Conservation (phyloP, 2,329 filamentous ascomycete genomes). For the Samsoniella hepiali region DNA sequence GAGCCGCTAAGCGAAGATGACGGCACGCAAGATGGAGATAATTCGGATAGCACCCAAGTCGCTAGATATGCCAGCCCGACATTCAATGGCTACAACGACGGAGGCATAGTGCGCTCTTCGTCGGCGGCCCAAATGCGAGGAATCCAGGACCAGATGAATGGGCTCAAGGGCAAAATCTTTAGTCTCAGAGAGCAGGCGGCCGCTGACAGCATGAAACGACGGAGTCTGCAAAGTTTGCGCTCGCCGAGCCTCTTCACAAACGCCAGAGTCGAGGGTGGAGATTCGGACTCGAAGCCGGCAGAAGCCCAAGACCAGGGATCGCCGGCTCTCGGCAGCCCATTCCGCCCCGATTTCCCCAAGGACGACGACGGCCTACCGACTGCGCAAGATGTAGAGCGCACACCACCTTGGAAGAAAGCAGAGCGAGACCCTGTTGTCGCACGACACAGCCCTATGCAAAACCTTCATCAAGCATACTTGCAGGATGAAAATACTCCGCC, state of each 20-base stretch:
- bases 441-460: conserved; percentile 18
- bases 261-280: conserved; percentile 42
- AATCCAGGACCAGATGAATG: conserved; percentile 80
- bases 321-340: conserved; percentile 18
- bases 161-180: conserved; percentile 81
- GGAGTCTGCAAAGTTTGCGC: conserved; percentile 71
- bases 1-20: conserved; percentile 56
- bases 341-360: conserved; percentile 14
- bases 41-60: conserved; percentile 32
- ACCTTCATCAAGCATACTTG: conserved; percentile 19
- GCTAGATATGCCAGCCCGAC: conserved; percentile 45
- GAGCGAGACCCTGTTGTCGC: conserved; percentile 10
- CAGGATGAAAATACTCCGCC: conserved; percentile 17
- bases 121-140: conserved; percentile 71
- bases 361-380: conserved; percentile 15
- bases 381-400: background rate
- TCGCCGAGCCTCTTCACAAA: conserved; percentile 78
- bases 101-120: conserved; percentile 59
- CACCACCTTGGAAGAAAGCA: background rate
- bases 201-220: conserved; percentile 73
- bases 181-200: conserved; percentile 73
- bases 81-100: conserved; percentile 39
- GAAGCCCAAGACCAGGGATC: conserved; percentile 20
- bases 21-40: conserved; percentile 30
- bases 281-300: conserved; percentile 22